Conservation (phyloP, 179 eudicot genomes). For the Drosera spatulata region DNA sequence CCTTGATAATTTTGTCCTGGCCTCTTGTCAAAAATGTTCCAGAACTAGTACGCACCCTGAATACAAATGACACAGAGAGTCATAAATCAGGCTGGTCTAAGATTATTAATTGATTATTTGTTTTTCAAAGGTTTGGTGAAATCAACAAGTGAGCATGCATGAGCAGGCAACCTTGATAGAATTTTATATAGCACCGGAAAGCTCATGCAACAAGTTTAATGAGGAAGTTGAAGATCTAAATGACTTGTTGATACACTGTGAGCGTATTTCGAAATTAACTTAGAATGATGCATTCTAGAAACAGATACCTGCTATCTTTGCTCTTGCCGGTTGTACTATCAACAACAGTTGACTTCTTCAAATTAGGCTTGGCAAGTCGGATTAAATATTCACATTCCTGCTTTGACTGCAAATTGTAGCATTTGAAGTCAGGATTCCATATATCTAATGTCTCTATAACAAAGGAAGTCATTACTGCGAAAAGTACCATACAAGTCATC, state of each 20-base stretch:
- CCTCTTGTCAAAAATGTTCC: slow-evolving; percentile 89
- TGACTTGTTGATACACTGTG: no score
- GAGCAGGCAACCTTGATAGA: background rate
- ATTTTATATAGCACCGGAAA: no score
- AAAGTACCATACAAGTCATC: no score
- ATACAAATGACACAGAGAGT: slow-evolving; percentile 1
- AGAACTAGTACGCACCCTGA: slow-evolving; percentile 94
- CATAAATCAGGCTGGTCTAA: background rate
- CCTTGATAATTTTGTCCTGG: slow-evolving; percentile 56
- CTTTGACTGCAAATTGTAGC: slow-evolving; percentile 50
- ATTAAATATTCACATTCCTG: slow-evolving; percentile 86
- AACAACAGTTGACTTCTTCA: slow-evolving; percentile 84
- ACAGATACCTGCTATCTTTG: slow-evolving; percentile 81
- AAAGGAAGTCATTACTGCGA: no score
- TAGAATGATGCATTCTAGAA: background rate
- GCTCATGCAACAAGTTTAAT: no score
- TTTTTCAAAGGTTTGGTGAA: no score
- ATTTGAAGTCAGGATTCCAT: slow-evolving; percentile 1
- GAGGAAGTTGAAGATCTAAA: background rate
- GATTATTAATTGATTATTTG: background rate
- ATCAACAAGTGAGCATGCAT: background rate
- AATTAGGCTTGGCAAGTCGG: slow-evolving; percentile 67
- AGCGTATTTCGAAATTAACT: background rate
- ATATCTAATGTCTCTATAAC: no score
- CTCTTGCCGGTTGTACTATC: slow-evolving; percentile 91